Conservation (phyloP, 2,329 filamentous ascomycete species). For the Pyricularia pennisetigena region DNA sequence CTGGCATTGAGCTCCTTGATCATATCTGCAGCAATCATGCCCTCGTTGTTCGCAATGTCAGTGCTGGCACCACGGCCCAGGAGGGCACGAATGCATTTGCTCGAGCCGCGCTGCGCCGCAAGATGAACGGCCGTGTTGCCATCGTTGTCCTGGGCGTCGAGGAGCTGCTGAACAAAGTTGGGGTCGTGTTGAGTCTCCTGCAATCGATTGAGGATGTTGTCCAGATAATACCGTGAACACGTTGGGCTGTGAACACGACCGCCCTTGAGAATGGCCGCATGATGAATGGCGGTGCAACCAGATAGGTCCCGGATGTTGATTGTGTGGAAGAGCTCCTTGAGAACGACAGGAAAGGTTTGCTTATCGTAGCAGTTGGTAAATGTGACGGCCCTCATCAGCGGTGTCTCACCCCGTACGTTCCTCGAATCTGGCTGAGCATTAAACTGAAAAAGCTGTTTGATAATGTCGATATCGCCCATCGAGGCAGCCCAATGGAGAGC, state of each 20-base stretch:
- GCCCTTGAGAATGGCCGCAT: conserved; percentile 81
- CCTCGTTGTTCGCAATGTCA: conserved; percentile 72
- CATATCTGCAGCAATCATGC: conserved; percentile 75
- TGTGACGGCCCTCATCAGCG: conserved; percentile 85
- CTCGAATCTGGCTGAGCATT: conserved; percentile 64
- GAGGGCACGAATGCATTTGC: conserved; percentile 78
- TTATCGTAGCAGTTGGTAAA: conserved; percentile 98
- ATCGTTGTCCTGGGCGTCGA: conserved; percentile 75
- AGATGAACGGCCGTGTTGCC: conserved; percentile 79
- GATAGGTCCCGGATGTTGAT: conserved; percentile 70
- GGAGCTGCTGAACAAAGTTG: conserved; percentile 63
- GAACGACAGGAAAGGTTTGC: conserved; percentile 75
- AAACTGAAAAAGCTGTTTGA: conserved; percentile 75
- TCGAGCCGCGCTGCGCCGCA: conserved; percentile 71
- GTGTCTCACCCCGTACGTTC: conserved; percentile 72
- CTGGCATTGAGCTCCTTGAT: conserved; percentile 66
- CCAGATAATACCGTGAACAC: conserved; percentile 87
- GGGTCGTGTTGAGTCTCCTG: conserved; percentile 62
- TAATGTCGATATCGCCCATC: conserved; percentile 91
- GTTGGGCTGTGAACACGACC: conserved; percentile 74
- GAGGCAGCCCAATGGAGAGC: conserved; percentile 95
- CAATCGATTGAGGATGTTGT: conserved; percentile 81
- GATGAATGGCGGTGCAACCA: conserved; percentile 85
- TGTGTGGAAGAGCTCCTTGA: conserved; percentile 75
- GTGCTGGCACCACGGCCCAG: conserved; percentile 72